These are phyloP conservation scores for Hirsutella minnesotensis DNA, from an alignment of 2,329 filamentous ascomycete genomes.

Conservation along the genomic window DNA sequence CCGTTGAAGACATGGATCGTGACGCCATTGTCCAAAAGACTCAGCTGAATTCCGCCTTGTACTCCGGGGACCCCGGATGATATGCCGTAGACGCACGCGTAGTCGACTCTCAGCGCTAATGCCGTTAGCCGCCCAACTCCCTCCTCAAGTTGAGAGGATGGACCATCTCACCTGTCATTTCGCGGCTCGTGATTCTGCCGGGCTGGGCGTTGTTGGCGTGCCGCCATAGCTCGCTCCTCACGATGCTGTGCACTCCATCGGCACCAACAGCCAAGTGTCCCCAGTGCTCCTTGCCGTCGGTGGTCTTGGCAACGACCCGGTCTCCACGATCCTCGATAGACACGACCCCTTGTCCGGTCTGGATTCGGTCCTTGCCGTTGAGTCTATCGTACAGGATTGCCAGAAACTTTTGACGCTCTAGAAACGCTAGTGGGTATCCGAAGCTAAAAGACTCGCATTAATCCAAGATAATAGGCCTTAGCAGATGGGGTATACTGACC, in stretches of 20 bases:
- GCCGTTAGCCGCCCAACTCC: neutral
- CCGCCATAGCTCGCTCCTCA: constrained; percentile 15
- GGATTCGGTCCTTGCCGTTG: constrained; percentile 13
- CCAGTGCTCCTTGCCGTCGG: constrained; percentile 15
- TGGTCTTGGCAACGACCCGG: constrained; percentile 15
- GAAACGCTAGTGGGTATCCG: constrained; percentile 19
- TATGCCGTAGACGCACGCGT: constrained; percentile 24
- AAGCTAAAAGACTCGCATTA: constrained; percentile 7
- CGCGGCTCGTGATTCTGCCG: constrained; percentile 8
- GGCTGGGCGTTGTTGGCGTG: constrained; percentile 10
- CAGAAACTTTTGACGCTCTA: constrained; percentile 23
- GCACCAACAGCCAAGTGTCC: constrained; percentile 24
- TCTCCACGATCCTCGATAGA: constrained; percentile 4
- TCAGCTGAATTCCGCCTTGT: constrained; percentile 7
- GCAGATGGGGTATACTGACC: constrained; percentile 4
- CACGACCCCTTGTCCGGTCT: constrained; percentile 8
- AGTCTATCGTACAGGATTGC: constrained; percentile 20
- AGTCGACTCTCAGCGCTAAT: constrained; percentile 9
- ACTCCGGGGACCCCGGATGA: constrained; percentile 13
- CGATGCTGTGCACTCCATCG: constrained; percentile 25
- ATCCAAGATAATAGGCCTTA: no score
- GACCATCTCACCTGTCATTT: constrained; percentile 5
- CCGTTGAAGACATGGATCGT: constrained; percentile 17
- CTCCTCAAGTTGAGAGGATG: neutral
- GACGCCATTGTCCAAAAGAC: constrained; percentile 11